A percentile compares a stretch with the other conserved stretches of the same genome.
phyloP scores from a whole-genome alignment of 1,284 basidiomycete genomes.

The Tranzscheliella williamsii region DNA sequence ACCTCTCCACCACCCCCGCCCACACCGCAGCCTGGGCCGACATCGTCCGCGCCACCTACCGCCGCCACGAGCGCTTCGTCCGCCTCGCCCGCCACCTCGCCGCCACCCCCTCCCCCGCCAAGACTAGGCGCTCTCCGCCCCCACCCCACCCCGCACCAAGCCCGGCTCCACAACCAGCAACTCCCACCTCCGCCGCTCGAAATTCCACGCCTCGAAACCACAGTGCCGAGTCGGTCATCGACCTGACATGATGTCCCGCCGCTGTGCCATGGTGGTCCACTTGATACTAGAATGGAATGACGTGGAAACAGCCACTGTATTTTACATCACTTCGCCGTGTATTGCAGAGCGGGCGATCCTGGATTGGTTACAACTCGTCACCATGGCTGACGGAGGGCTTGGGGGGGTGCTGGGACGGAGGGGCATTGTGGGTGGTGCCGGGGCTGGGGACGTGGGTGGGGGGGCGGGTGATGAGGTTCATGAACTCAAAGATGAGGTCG shows the following conservation, averaged over 20 bases:
- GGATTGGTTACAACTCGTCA: constrained; percentile 16
- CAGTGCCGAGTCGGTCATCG: too few species aligned
- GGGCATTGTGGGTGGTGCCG: background rate
- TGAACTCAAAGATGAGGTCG: constrained; percentile 46
- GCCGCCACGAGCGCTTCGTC: constrained; percentile 34
- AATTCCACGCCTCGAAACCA: too few species aligned
- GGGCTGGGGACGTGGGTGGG: constrained; percentile 6
- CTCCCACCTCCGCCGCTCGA: too few species aligned
- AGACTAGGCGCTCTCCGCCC: constrained; percentile 9
- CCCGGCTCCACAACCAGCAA: too few species aligned
- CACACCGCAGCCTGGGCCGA: constrained; percentile 29
- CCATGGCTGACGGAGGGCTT: constrained; percentile 4
- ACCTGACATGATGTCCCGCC: constrained; percentile 20
- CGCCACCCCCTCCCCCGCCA: too few species aligned
- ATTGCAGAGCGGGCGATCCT: too few species aligned
- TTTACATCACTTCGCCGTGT: too few species aligned
- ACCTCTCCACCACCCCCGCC: background rate
- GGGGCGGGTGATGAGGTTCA: constrained; percentile 30
- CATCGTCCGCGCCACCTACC: constrained; percentile 34
- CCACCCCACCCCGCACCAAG: too few species aligned
- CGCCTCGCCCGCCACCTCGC: constrained; percentile 16
- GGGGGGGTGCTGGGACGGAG: too few species aligned
- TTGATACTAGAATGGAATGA: too few species aligned
- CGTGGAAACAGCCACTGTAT: too few species aligned
- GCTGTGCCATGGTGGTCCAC: too few species aligned